Conservation (phyloP, 73 alveolate genomes). For the Tetrahymena borealis region DNA sequence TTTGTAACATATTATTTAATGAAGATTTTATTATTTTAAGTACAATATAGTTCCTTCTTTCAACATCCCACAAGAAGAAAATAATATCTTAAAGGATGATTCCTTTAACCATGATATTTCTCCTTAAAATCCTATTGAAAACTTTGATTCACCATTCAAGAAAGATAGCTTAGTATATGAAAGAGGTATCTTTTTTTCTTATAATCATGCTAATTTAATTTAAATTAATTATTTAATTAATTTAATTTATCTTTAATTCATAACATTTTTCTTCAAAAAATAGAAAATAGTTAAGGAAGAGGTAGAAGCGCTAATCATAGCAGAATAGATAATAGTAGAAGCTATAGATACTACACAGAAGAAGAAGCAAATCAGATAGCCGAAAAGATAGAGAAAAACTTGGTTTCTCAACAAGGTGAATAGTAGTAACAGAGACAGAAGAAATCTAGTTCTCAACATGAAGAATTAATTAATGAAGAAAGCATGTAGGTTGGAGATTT, state of each 20-base stretch:
- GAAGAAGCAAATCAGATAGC: neutral
- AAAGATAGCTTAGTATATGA: neutral
- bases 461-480: neutral
- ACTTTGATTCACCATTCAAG: neutral
- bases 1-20: neutral
- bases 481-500: neutral
- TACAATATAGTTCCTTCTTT: neutral
- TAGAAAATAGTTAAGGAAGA: neutral
- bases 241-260: neutral
- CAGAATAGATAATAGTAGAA: neutral
- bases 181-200: no score
- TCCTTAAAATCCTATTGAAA: neutral
- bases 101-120: neutral
- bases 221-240: neutral
- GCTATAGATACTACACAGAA: neutral
- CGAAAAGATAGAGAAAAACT: neutral
- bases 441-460: neutral
- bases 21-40: neutral
- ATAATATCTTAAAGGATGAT: neutral
- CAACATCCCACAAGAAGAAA: neutral
- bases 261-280: neutral
- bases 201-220: neutral
- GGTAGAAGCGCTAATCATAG: neutral
- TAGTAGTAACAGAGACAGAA: neutral
- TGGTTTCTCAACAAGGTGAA: neutral